Evolutionary conservation across 805 yeast species (phyloP).

Genomic region (Cyberlindnera mycetangii): DNA sequence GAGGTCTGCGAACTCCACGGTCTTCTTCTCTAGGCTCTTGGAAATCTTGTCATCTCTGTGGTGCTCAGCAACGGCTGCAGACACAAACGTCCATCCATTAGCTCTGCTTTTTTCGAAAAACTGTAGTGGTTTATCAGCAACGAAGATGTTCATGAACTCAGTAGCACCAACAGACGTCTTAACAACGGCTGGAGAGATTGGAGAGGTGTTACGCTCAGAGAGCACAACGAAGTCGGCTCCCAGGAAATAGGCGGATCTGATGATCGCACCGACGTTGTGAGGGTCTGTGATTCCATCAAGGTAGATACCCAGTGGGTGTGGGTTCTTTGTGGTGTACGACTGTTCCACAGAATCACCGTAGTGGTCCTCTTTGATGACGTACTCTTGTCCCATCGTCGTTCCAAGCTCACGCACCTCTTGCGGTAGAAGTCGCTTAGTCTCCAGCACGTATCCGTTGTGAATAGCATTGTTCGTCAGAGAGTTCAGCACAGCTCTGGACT

Average conservation of each 20-base stretch:
- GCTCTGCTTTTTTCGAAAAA: constrained; percentile 55
- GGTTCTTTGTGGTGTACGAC: constrained; percentile 22
- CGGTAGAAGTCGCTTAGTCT: constrained; percentile 51
- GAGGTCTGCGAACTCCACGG: constrained; percentile 42
- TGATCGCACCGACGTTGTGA: constrained; percentile 80
- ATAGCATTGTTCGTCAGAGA: constrained; percentile 62
- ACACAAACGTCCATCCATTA: constrained; percentile 68
- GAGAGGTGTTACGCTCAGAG: constrained; percentile 69
- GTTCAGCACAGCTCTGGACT: constrained; percentile 49
- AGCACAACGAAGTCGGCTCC: constrained; percentile 79
- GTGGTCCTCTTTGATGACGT: constrained; percentile 24
- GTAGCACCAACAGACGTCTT: constrained; percentile 85
- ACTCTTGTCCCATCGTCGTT: constrained; percentile 14
- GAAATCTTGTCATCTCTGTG: constrained; percentile 30
- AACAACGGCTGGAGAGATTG: constrained; percentile 71
- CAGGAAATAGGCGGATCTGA: constrained; percentile 74
- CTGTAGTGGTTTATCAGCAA: constrained; percentile 52
- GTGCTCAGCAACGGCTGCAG: constrained; percentile 47
- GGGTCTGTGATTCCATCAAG: constrained; percentile 84
- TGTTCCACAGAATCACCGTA: constrained; percentile 27
- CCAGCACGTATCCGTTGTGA: constrained; percentile 78
- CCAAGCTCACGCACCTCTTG: constrained; percentile 30
- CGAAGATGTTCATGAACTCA: constrained; percentile 65
- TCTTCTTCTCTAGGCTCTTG: constrained; percentile 31
- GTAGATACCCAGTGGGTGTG: constrained; percentile 66